These are phyloP conservation scores for Tilletia walkeri DNA, from an alignment of 1,284 basidiomycete genomes.

Conservation along the genomic window DNA sequence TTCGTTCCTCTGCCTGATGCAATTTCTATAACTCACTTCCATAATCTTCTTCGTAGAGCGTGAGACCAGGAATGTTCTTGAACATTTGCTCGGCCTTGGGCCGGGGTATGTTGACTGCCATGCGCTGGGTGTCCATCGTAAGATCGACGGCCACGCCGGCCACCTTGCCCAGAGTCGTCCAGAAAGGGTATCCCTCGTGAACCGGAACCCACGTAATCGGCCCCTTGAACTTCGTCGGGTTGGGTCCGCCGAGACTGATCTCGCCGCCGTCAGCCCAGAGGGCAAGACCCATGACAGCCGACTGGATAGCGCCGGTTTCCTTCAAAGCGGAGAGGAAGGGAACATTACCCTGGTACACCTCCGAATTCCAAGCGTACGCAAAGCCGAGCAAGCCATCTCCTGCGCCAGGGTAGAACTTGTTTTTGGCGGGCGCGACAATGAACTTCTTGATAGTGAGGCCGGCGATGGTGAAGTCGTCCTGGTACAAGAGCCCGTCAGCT, in stretches of 20 bases:
- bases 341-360: not conserved
- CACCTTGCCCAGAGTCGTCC: not conserved
- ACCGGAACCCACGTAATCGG: not conserved
- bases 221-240: not conserved
- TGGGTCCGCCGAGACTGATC: not conserved
- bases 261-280: not conserved
- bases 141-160: not conserved
- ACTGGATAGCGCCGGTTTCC: not conserved
- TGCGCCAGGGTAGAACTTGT: not conserved
- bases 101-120: not conserved
- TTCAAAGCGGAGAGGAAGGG: not conserved
- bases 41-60: not conserved
- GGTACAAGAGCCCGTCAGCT: not conserved
- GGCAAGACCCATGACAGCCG: not conserved
- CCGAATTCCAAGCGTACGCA: not conserved
- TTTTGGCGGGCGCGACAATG: not conserved
- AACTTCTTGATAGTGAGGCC: not conserved
- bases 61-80: not conserved
- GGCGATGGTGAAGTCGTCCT: not conserved
- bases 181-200: not conserved
- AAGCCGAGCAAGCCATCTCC: not conserved
- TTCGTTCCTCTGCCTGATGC: not conserved
- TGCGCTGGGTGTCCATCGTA: not conserved
- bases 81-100: not conserved
- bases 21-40: not conserved